Conservation (phyloP, 202 grass and related monocot genomes). For the Saccharum hybrid region DNA sequence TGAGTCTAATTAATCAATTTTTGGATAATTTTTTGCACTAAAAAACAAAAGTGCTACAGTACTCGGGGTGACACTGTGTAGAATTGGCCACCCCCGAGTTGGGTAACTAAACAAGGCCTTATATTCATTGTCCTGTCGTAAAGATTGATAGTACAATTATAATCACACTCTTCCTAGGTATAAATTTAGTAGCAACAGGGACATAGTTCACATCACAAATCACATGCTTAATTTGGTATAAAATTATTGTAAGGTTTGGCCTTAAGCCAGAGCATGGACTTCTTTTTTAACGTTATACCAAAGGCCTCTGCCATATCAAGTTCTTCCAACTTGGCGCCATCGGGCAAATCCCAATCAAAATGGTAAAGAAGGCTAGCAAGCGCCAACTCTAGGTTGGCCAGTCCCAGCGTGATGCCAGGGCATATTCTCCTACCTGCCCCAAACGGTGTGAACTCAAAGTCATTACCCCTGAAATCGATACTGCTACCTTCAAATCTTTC, state of each 20-base stretch:
- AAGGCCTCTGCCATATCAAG: constrained; percentile 20
- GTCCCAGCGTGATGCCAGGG: not conserved
- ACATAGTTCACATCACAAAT: not conserved
- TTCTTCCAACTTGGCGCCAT: not conserved
- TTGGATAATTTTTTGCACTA: too few species aligned
- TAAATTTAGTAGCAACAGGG: not conserved
- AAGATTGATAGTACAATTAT: not conserved
- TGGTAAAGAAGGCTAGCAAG: constrained; percentile 39
- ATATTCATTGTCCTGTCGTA: not conserved
- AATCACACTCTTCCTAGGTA: too few species aligned
- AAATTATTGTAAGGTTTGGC: not conserved
- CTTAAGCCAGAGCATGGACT: not conserved
- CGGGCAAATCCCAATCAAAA: constrained; percentile 23
- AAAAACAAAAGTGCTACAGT: too few species aligned
- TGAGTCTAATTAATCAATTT: too few species aligned
- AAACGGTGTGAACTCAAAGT: not conserved
- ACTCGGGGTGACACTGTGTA: too few species aligned
- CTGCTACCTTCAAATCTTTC: not conserved
- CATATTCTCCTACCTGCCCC: constrained; percentile 8
- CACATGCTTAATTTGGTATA: not conserved
- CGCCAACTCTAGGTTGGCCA: constrained; percentile 21
- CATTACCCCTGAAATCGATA: not conserved
- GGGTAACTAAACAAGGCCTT: too few species aligned
- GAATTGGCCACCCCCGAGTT: too few species aligned
- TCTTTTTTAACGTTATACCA: not conserved